These are phyloP conservation scores for Vararia minispora DNA, from an alignment of 768 basidiomycete genomes.

Conservation along the genomic window DNA sequence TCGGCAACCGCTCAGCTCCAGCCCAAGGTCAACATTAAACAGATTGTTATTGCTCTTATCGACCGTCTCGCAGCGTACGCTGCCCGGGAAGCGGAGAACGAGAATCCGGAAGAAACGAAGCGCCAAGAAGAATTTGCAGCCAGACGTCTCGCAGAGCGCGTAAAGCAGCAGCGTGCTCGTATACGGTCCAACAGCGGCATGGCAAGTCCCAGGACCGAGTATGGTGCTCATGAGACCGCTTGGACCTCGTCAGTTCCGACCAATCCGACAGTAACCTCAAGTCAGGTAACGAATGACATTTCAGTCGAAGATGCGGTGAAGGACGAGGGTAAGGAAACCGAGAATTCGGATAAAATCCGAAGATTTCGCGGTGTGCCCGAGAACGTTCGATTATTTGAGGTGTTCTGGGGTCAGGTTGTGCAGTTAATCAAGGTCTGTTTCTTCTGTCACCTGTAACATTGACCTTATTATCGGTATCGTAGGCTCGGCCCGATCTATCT, in stretches of 20 bases:
- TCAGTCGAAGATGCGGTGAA: constrained; percentile 20
- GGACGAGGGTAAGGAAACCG: constrained; percentile 53
- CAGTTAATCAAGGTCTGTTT: constrained; percentile 81
- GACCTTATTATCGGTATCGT: constrained; percentile 6
- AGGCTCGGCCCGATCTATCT: constrained; percentile 95
- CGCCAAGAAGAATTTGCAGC: constrained; percentile 90
- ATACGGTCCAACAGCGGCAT: constrained; percentile 35
- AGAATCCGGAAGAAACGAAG: constrained; percentile 91
- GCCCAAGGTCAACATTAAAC: constrained; percentile 97
- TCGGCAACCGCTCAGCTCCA: constrained; percentile 94
- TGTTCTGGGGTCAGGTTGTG: constrained; percentile 98
- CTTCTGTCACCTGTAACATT: not conserved
- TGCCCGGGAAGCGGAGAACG: constrained; percentile 93
- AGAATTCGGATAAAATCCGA: constrained; percentile 32
- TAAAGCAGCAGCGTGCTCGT: constrained; percentile 59
- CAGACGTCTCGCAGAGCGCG: constrained; percentile 75
- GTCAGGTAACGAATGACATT: constrained; percentile 8
- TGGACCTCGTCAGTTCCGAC: constrained; percentile 9
- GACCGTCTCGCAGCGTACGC: constrained; percentile 94
- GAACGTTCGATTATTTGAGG: constrained; percentile 91
- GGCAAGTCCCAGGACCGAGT: constrained; percentile 11
- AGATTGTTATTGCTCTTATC: constrained; percentile 95
- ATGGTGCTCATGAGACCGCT: constrained; percentile 9
- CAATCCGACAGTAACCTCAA: constrained; percentile 2
- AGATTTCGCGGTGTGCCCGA: constrained; percentile 96